A percentile compares a stretch with the other conserved stretches of the same genome.
phyloP scores from a whole-genome alignment of 176 grass and related monocot genomes.

The Tuctoria greenei region DNA sequence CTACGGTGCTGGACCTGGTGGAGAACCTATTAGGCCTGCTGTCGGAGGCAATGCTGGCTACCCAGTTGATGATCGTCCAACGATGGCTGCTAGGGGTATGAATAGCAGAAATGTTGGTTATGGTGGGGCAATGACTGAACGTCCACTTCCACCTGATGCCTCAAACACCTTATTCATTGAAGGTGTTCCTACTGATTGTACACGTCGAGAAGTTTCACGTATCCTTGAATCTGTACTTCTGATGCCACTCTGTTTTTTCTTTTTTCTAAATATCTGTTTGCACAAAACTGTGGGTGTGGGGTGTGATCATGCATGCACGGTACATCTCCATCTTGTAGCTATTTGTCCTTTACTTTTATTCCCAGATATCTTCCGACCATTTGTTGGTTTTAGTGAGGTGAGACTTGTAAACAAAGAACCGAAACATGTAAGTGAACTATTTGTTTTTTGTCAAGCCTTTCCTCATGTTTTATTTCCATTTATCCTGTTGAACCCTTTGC shows the following conservation, averaged over 20 bases:
- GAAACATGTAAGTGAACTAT: conserved; percentile 64
- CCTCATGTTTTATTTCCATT: conserved; percentile 11
- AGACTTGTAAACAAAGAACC: conserved; percentile 89
- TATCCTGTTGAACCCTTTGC: conserved; percentile 23
- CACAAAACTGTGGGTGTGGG: not conserved
- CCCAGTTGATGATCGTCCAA: conserved; percentile 63
- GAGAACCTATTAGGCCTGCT: conserved; percentile 57
- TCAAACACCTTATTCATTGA: conserved; percentile 84
- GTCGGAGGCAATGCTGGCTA: conserved; percentile 51
- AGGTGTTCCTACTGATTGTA: conserved; percentile 66
- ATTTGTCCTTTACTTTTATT: conserved; percentile 46
- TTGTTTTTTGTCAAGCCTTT: not conserved
- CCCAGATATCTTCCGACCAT: conserved; percentile 77
- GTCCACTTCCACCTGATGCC: conserved; percentile 70
- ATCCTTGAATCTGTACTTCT: conserved; percentile 52
- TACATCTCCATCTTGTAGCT: conserved; percentile 11
- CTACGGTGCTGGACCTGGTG: conserved; percentile 35
- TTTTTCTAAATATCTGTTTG: not conserved
- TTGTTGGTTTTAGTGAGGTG: conserved; percentile 81
- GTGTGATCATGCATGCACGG: not conserved
- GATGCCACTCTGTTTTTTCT: not conserved
- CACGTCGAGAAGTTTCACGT: conserved; percentile 83
- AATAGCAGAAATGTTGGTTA: conserved; percentile 59
- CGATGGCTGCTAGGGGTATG: conserved; percentile 48
- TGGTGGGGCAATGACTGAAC: conserved; percentile 59